Conservation (phyloP, 805 yeast genomes). For the Lipomyces oligophaga region DNA sequence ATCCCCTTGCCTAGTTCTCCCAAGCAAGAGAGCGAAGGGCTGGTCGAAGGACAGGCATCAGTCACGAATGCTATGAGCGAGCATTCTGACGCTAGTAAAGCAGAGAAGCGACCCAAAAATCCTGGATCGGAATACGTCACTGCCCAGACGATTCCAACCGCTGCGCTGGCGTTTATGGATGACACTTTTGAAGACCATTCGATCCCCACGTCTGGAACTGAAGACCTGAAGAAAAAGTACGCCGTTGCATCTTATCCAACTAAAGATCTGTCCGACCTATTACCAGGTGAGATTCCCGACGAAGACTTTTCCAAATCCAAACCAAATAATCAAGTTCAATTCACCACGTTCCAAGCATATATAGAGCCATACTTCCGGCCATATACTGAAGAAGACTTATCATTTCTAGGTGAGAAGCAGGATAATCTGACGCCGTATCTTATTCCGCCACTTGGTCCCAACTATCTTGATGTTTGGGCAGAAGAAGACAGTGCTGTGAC, state of each 20-base stretch:
- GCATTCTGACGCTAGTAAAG: no score
- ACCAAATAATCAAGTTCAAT: constrained; percentile 87
- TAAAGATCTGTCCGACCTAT: constrained; percentile 61
- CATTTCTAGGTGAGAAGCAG: constrained; percentile 55
- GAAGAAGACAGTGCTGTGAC: constrained; percentile 55
- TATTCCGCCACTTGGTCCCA: constrained; percentile 81
- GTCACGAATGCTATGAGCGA: no score
- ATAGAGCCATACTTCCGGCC: constrained; percentile 81
- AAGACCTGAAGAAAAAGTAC: constrained; percentile 66
- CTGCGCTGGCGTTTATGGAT: constrained; percentile 23
- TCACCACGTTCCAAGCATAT: constrained; percentile 77
- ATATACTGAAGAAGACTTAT: constrained; percentile 75
- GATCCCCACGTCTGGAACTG: constrained; percentile 66
- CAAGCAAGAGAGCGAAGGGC: no score
- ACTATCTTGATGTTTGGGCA: constrained; percentile 80
- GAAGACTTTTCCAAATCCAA: constrained; percentile 79
- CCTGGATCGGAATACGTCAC: constrained; percentile 28
- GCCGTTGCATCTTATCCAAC: constrained; percentile 91
- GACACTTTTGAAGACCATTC: constrained; percentile 8
- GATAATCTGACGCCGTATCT: constrained; percentile 47
- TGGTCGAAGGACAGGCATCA: no score
- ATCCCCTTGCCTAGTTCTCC: no score
- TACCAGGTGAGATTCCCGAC: constrained; percentile 88
- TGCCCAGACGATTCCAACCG: constrained; percentile 24
- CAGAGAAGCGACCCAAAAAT: constrained; percentile 6